A percentile compares a stretch with the other conserved stretches of the same genome.
Evolutionary conservation across 2,329 filamentous ascomycete species (phyloP).

Genomic region (Fusarium proliferatum): DNA sequence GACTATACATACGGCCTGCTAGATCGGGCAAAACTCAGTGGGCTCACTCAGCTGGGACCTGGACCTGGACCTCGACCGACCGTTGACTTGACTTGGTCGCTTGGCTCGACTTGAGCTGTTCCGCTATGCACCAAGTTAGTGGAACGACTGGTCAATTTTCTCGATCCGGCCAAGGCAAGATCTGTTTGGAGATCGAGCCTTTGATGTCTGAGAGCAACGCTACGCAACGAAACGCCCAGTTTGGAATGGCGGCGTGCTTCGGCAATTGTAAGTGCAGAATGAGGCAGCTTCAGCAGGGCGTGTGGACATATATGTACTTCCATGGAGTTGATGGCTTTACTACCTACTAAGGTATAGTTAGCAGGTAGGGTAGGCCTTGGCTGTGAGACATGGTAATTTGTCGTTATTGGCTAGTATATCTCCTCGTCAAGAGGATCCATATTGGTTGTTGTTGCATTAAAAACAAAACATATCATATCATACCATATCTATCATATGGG

Average conservation of each 20-base stretch:
- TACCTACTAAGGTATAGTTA: neutral
- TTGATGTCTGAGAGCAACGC: constrained; percentile 3
- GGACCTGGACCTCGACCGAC: neutral
- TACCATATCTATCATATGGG: neutral
- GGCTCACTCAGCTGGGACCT: neutral
- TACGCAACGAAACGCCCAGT: neutral
- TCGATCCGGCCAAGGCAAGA: constrained; percentile 21
- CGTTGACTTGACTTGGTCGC: neutral
- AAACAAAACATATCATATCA: neutral
- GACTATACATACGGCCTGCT: neutral
- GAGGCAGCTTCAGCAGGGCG: neutral
- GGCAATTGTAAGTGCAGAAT: constrained; percentile 13
- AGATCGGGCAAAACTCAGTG: neutral
- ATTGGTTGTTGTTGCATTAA: neutral
- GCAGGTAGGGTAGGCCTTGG: neutral
- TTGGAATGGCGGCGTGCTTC: constrained; percentile 29
- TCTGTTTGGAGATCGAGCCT: constrained; percentile 20
- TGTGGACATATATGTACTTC: neutral
- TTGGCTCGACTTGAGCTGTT: neutral
- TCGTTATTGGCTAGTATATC: constrained; percentile 6
- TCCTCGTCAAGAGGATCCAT: neutral
- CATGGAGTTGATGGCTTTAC: neutral
- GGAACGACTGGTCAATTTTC: constrained; percentile 2
- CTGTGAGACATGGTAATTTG: constrained; percentile 4
- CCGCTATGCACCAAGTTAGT: neutral